These are phyloP conservation scores for Linnemannia hyalina DNA, from an alignment of 192 early-diverging fungal species.

Conservation along the genomic window DNA sequence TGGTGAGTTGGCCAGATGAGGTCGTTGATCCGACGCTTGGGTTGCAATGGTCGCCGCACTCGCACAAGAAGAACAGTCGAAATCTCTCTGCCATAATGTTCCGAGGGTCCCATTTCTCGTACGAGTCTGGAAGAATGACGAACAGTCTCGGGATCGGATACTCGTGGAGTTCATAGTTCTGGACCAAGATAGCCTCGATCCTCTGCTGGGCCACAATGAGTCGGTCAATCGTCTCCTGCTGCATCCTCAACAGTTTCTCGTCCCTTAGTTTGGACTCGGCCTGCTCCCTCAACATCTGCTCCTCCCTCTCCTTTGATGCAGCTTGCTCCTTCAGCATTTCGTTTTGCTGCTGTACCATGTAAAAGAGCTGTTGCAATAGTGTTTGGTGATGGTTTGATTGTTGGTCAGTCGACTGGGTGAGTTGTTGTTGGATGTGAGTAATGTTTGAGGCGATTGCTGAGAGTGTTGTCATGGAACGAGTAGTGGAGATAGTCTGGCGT, in stretches of 20 bases:
- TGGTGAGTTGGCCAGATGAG: background rate
- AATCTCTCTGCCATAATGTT: constrained; percentile 3
- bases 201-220: constrained; percentile 3
- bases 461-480: too few species aligned
- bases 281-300: too few species aligned
- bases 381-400: background rate
- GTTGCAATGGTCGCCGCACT: too few species aligned
- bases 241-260: too few species aligned
- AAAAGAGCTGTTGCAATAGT: background rate
- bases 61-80: constrained; percentile 21
- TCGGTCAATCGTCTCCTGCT: constrained; percentile 6
- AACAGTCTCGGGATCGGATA: background rate
- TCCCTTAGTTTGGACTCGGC: background rate
- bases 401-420: background rate
- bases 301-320: too few species aligned
- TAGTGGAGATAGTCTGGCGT: background rate
- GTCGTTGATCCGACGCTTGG: too few species aligned
- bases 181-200: background rate
- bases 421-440: background rate
- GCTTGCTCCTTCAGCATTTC: too few species aligned
- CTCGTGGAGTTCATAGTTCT: too few species aligned
- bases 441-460: background rate
- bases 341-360: background rate
- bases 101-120: constrained; percentile 2
- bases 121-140: constrained; percentile 13